Conservation (phyloP, 306 rosid genomes). For the Pterocarpus macrocarpus region DNA sequence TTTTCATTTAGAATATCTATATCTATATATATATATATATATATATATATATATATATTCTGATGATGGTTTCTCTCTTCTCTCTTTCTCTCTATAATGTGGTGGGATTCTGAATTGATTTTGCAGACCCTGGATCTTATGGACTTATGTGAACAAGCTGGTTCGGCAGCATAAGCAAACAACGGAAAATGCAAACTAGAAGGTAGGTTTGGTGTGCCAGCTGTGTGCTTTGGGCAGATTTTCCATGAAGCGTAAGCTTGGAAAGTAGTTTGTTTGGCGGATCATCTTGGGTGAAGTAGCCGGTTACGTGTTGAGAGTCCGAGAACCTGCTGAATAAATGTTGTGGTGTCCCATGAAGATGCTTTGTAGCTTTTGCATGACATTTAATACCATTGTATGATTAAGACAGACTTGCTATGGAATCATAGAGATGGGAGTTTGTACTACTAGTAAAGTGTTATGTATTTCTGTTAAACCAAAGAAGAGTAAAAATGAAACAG, state of each 20-base stretch:
- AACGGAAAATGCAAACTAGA: slow-evolving; percentile 40
- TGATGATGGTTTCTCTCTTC: slow-evolving; percentile 7
- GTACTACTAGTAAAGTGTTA: slow-evolving; percentile 46
- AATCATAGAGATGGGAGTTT: slow-evolving; percentile 50
- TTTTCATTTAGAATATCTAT: slow-evolving; percentile 9
- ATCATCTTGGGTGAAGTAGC: slow-evolving; percentile 45
- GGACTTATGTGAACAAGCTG: slow-evolving; percentile 96
- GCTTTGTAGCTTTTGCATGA: slow-evolving; percentile 62
- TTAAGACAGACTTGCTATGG: slow-evolving; percentile 40
- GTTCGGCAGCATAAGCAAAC: slow-evolving; percentile 76
- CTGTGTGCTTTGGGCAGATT: slow-evolving; percentile 75
- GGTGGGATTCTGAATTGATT: slow-evolving; percentile 25
- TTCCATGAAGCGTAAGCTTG: slow-evolving; percentile 98
- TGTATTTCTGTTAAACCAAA: slow-evolving; percentile 33
- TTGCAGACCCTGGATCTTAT: slow-evolving; percentile 92
- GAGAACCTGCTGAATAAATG: slow-evolving; percentile 67
- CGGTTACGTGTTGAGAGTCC: slow-evolving; percentile 51
- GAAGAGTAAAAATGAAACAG: neutral
- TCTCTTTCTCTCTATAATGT: neutral
- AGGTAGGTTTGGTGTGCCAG: slow-evolving; percentile 67
- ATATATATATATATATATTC: neutral
- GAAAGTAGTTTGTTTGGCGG: slow-evolving; percentile 59
- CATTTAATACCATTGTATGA: slow-evolving; percentile 53
- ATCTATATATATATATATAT: neutral
- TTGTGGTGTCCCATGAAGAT: slow-evolving; percentile 54